Evolutionary conservation across 352 stramenopile species (phyloP).

Genomic region (Phytophthora fragariaefolia): DNA sequence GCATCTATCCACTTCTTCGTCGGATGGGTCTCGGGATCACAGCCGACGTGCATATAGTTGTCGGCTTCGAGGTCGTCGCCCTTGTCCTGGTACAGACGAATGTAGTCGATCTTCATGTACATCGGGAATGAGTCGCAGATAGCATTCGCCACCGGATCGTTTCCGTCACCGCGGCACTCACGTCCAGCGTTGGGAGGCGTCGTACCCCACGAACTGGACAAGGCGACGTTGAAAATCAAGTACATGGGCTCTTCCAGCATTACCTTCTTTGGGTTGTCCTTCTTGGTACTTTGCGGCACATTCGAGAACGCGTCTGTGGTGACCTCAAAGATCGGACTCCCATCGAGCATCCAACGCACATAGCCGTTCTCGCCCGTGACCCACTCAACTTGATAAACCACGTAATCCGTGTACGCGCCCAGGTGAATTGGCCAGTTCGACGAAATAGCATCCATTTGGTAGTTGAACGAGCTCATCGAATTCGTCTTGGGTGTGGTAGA

Average conservation of each 20-base stretch:
- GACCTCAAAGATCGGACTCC: constrained; percentile 63
- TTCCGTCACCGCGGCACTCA: constrained; percentile 59
- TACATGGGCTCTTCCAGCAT: constrained; percentile 75
- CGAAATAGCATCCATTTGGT: constrained; percentile 73
- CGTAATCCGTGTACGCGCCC: constrained; percentile 53
- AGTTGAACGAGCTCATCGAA: constrained; percentile 74
- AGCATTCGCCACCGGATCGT: constrained; percentile 50
- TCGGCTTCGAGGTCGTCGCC: constrained; percentile 37
- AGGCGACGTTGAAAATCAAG: constrained; percentile 67
- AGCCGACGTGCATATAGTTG: constrained; percentile 64
- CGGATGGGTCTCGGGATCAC: constrained; percentile 64
- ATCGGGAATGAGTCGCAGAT: constrained; percentile 84
- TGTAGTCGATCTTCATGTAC: constrained; percentile 91
- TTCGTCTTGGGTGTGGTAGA: constrained; percentile 46
- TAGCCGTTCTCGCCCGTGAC: constrained; percentile 58
- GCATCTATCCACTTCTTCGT: constrained; percentile 75
- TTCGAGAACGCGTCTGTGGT: constrained; percentile 52
- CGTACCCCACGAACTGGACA: constrained; percentile 53
- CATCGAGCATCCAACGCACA: constrained; percentile 63
- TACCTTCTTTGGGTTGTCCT: constrained; percentile 61
- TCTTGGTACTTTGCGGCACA: constrained; percentile 43
- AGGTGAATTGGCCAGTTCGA: constrained; percentile 68
- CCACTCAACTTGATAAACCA: constrained; percentile 71
- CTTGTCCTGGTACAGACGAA: constrained; percentile 77
- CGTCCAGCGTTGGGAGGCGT: constrained; percentile 50